Evolutionary conservation across 768 basidiomycete species (phyloP), one percentile per base, ranked within the genome.

Genomic region (Mrakia hoshinonis): DNA sequence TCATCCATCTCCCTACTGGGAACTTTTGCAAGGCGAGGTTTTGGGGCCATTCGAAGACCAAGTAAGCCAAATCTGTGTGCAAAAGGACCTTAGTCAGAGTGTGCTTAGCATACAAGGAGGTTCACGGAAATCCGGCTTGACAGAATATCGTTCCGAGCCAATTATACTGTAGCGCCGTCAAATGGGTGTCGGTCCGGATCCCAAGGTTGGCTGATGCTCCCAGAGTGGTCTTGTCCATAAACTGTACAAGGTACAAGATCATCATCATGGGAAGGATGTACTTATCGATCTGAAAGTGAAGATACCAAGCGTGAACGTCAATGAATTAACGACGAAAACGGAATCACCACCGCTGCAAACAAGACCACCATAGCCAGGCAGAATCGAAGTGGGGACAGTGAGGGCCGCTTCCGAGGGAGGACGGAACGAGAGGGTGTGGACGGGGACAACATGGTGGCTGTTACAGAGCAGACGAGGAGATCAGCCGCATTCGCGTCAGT

Each of bases 221-320:
- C 0, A 77, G 68, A 5, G 76, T 77, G 4, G 77, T 76, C 69
- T 77, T 77, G 69, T 76, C 76, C 22, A 74, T 72, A 60, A 77
- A 76, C 61, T 61, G 49, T 6, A 39, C 61, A 38, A 51, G 22
- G 67, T 74, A 76, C 10, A 75, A 51, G 1, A 71, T 68, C 76
- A 75, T 76, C 77, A 74, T 75, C 52, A 55, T 31, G 3, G 72
- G 69, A 10, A 76, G 52, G 7, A 76, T 36, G 38, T 74, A n/a
- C 64, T 67, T 39, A 61, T 77, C 77, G 48, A 74, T 74, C 75
- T 77, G 7, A n/a, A n/a, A n/a, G n/a, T n/a, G n/a, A n/a, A n/a
- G n/a, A n/a, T n/a, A n/a, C n/a, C n/a, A n/a, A n/a, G n/a, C n/a
- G n/a, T n/a, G n/a, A n/a, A n/a, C n/a, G n/a, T n/a, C n/a, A n/a